phyloP scores from a whole-genome alignment of 306 rosid species.

The Lathyrus oleraceus region DNA sequence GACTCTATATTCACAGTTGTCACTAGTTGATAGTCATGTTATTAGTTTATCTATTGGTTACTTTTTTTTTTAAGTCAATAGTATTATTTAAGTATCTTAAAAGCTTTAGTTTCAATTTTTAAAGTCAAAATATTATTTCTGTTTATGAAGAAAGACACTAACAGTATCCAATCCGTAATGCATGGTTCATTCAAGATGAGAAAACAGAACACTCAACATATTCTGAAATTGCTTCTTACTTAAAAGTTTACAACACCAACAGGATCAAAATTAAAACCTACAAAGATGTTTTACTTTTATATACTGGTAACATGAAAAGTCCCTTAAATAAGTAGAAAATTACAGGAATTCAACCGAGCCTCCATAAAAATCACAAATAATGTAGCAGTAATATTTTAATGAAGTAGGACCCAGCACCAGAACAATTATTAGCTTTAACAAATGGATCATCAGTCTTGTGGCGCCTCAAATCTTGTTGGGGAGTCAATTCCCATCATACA shows the following conservation, averaged over 20 bases:
- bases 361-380: slow-evolving; percentile 28
- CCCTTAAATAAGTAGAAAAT: slow-evolving; percentile 28
- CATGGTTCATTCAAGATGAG: neutral
- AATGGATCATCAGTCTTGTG: slow-evolving; percentile 71
- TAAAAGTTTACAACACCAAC: slow-evolving; percentile 32
- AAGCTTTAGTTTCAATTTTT: too few species aligned
- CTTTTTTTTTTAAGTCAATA: too few species aligned
- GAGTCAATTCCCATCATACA: slow-evolving; percentile 99
- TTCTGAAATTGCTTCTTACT: slow-evolving; percentile 32
- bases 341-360: slow-evolving; percentile 31
- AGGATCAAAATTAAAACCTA: slow-evolving; percentile 38
- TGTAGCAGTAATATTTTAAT: slow-evolving; percentile 30
- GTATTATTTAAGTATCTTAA: too few species aligned
- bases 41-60: too few species aligned
- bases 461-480: slow-evolving; percentile 91
- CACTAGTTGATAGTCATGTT: too few species aligned
- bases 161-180: too few species aligned
- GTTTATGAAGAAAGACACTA: too few species aligned
- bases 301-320: slow-evolving; percentile 32
- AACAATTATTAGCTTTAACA: slow-evolving; percentile 35
- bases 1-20: too few species aligned
- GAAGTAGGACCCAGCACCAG: slow-evolving; percentile 35
- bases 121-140: too few species aligned
- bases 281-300: slow-evolving; percentile 35
- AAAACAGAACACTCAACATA: slow-evolving; percentile 3